phyloP scores from a whole-genome alignment of 768 basidiomycete genomes.

The Tremella yokohamensis region DNA sequence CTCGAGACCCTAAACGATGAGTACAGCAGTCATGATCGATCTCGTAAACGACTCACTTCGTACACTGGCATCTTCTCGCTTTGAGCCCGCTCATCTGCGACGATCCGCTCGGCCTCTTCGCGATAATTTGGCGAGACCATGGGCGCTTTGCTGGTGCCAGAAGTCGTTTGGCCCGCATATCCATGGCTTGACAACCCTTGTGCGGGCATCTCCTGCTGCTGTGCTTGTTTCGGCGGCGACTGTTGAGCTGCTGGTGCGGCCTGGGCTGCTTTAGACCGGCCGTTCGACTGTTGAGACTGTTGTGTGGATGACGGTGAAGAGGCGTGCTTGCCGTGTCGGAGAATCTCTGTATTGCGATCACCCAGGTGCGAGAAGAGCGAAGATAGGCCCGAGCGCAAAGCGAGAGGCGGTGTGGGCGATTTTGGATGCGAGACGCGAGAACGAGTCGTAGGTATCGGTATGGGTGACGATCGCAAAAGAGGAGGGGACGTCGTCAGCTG shows the following conservation, averaged over 20 bases:
- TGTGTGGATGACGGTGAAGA: constrained; percentile 34
- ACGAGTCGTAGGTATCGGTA: constrained; percentile 4
- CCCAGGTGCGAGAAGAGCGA: not conserved
- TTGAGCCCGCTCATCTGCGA: constrained; percentile 69
- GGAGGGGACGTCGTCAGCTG: constrained; percentile 26
- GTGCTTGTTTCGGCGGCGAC: constrained; percentile 26
- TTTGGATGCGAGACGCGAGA: constrained; percentile 1
- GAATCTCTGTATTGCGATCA: constrained; percentile 59
- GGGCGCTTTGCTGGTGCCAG: constrained; percentile 42
- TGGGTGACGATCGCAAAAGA: constrained; percentile 7
- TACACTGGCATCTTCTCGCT: constrained; percentile 78
- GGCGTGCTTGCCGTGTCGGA: constrained; percentile 72
- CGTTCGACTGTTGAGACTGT: constrained; percentile 47
- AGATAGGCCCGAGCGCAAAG: not conserved
- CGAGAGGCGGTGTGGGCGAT: constrained; percentile 7
- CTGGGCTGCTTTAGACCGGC: constrained; percentile 44
- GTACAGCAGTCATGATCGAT: not conserved
- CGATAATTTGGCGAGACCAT: constrained; percentile 47
- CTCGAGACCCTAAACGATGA: constrained; percentile 41
- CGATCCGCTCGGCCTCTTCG: constrained; percentile 62
- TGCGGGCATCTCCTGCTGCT: constrained; percentile 52
- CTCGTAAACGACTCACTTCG: constrained; percentile 54
- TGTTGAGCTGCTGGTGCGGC: constrained; percentile 34
- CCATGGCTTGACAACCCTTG: constrained; percentile 42
- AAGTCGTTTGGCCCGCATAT: constrained; percentile 21